Conservation (phyloP, 345 rosid genomes). For the Gossypioides kirkii region DNA sequence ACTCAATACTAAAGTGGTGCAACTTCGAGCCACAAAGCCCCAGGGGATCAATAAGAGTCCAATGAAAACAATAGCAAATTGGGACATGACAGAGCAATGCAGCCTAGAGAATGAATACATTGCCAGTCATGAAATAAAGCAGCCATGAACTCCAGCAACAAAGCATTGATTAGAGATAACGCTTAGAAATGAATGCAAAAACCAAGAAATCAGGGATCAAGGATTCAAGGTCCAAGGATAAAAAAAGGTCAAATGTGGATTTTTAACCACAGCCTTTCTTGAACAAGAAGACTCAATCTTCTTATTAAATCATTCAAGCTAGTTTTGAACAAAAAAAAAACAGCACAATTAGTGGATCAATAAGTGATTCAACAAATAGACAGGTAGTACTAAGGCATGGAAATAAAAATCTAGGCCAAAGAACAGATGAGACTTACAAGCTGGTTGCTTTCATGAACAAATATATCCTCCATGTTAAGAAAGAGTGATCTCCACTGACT, state of each 20-base stretch:
- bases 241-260: background rate
- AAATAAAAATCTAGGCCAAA: background rate
- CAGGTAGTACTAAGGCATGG: background rate
- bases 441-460: slow-evolving; percentile 55
- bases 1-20: background rate
- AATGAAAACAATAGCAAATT: background rate
- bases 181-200: background rate
- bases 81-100: background rate
- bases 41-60: background rate
- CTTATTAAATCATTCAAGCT: background rate
- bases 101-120: background rate
- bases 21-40: background rate
- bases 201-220: background rate
- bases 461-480: slow-evolving; percentile 67
- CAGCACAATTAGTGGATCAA: background rate
- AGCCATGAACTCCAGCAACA: background rate
- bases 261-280: slow-evolving; percentile 7
- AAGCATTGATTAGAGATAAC: background rate
- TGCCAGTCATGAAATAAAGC: background rate
- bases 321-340: background rate
- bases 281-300: slow-evolving; percentile 1
- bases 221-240: background rate
- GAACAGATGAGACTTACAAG: slow-evolving; percentile 52
- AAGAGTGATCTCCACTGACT: slow-evolving; percentile 83
- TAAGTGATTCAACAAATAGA: background rate